Evolutionary conservation across 2,329 filamentous ascomycete genomes (phyloP).

Genomic region (Orbilia blumenaviensis): DNA sequence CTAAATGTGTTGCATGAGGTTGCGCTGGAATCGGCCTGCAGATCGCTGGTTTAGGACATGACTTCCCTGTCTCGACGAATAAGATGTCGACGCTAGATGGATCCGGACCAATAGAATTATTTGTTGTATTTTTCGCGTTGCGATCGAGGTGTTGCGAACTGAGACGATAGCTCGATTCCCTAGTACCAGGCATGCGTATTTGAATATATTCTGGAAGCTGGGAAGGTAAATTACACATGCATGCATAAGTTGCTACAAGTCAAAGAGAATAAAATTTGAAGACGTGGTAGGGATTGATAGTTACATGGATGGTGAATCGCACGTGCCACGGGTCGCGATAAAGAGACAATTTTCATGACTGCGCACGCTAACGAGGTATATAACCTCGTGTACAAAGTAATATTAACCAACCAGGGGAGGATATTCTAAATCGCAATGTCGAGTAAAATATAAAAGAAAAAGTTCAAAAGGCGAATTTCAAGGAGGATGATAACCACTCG

Average conservation of each 20-base stretch:
- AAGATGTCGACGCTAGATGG: not conserved
- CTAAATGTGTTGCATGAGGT: not conserved
- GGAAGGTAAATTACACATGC: no score
- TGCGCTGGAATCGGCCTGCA: not conserved
- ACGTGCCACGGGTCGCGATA: no score
- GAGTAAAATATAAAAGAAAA: not conserved
- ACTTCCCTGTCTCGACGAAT: not conserved
- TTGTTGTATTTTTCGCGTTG: conserved; percentile 8
- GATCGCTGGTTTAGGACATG: not conserved
- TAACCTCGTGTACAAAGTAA: no score
- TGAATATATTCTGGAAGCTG: no score
- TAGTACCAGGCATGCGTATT: not conserved
- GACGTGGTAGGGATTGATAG: no score
- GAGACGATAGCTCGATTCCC: no score
- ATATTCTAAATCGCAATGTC: not conserved
- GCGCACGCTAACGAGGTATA: no score
- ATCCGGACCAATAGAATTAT: not conserved
- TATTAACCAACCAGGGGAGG: no score
- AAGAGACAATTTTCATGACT: no score
- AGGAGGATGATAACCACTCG: conserved; percentile 32
- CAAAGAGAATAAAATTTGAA: no score
- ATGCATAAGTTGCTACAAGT: no score
- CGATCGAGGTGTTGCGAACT: not conserved
- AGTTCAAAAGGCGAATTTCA: not conserved
- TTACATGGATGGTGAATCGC: no score